These are phyloP conservation scores for Maudiozyma humilis DNA, from an alignment of 1,139 yeast genomes.

Conservation along the genomic window DNA sequence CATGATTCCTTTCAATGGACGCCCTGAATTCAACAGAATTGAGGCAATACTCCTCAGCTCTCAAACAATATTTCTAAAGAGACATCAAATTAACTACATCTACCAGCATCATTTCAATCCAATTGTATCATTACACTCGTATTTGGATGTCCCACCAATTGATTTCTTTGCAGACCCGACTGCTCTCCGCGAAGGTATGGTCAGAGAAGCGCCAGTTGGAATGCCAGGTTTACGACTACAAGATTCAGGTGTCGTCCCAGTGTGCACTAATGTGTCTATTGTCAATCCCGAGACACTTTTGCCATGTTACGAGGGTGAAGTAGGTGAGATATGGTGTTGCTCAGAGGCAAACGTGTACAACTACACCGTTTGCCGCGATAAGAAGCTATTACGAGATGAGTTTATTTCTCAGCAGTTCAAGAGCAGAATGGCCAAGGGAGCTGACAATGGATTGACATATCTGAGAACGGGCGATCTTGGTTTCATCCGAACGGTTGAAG, in stretches of 20 bases:
- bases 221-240: conserved; percentile 64
- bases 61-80: conserved; percentile 55
- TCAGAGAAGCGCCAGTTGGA: conserved; percentile 63
- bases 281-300: conserved; percentile 86
- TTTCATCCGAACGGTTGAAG: conserved; percentile 66
- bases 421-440: conserved; percentile 43
- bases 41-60: conserved; percentile 56
- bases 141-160: conserved; percentile 81
- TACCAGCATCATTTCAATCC: conserved; percentile 80
- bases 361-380: conserved; percentile 38
- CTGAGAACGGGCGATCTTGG: conserved; percentile 93
- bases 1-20: conserved; percentile 71
- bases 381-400: conserved; percentile 28
- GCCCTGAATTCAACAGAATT: conserved; percentile 61
- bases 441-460: conserved; percentile 60
- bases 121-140: conserved; percentile 67
- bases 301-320: conserved; percentile 84
- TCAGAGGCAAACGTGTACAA: conserved; percentile 73
- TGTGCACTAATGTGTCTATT: conserved; percentile 85
- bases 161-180: conserved; percentile 81
- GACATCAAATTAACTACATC: conserved; percentile 66
- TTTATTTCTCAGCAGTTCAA: conserved; percentile 43
- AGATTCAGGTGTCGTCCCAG: conserved; percentile 95
- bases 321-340: conserved; percentile 95
- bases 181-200: conserved; percentile 80